Evolutionary conservation across 106 monocot genomes (phyloP), one percentile per base, ranked within the genome.

Genomic region (Phalaenopsis equestris): DNA sequence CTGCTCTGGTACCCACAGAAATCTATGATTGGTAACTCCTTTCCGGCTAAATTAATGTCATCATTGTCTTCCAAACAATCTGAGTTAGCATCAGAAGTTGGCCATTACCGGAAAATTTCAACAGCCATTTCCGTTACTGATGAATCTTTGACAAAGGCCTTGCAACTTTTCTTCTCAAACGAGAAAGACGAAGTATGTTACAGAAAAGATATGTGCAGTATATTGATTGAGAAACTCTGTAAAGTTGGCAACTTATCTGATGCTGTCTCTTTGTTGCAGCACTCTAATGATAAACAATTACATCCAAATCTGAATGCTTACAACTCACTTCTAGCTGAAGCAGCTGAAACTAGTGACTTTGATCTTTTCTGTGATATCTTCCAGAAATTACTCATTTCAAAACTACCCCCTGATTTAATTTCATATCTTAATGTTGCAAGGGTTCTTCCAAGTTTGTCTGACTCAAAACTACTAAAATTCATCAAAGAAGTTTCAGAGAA

Each of bases 381-480:
- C 88, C 89, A 85, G 86, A 81, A 67, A 80, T 80, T 94, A 36
- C 80, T 94, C 64, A 83, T 85, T 83, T 91, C 91, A 46, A 67
- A 39, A 45, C 7, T 82, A 0, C 79, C 86, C 61, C 94, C 91
- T 80, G 87, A 94, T 85, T 45, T 75, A 17, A 85, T 42, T 65
- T 88, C 94, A 39, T 94, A 94, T 55, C 19, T 42, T 10, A 78
- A 78, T 73, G 83, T 91, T 80, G 85, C 85, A 39, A 88, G 84
- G 80, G 89, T 85, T 84, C 80, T 94, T 52, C 55, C 81, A 24
- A 83, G 78, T 58, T 78, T 81, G 15, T 77, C 38, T 56, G 82
- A 88, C 55, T 75, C 86, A 43, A 81, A 83, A 42, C 8, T 79
- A 30, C 56, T 88, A 73, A 82, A 73, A 6, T 91, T 94, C 73